These are phyloP conservation scores for Daedaleopsis sinensis DNA, from an alignment of 768 basidiomycete species.

Conservation along the genomic window DNA sequence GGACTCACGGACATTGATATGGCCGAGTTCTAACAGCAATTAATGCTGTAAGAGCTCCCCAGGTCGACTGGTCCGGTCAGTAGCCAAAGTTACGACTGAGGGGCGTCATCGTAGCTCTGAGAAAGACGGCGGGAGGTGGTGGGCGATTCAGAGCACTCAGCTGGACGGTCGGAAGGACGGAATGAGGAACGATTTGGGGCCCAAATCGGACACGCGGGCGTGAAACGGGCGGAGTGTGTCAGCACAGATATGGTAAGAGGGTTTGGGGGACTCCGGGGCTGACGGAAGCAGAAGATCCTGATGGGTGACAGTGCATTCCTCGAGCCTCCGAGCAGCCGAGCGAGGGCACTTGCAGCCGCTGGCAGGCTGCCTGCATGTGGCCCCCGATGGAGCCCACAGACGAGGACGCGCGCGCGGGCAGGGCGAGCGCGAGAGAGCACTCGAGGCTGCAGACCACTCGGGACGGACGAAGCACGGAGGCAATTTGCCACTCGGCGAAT, in stretches of 20 bases:
- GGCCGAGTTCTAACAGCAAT: not conserved
- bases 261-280: not conserved
- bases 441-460: not conserved
- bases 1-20: too few relatives aligned
- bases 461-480: conserved; percentile 17
- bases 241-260: not conserved
- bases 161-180: too few relatives aligned
- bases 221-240: not conserved
- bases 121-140: not conserved
- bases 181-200: not conserved
- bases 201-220: not conserved
- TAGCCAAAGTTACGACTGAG: too few relatives aligned
- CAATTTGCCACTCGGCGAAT: conserved; percentile 14
- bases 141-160: not conserved
- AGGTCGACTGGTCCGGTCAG: too few relatives aligned
- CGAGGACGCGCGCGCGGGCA: not conserved
- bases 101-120: too few relatives aligned
- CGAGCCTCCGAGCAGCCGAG: not conserved
- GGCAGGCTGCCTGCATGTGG: not conserved
- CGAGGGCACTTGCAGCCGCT: not conserved
- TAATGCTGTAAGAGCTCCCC: not conserved
- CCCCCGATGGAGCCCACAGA: not conserved
- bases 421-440: not conserved
- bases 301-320: not conserved
- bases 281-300: not conserved